These are phyloP conservation scores for Primulina eburnea DNA, from an alignment of 257 asterid genomes.

Conservation along the genomic window DNA sequence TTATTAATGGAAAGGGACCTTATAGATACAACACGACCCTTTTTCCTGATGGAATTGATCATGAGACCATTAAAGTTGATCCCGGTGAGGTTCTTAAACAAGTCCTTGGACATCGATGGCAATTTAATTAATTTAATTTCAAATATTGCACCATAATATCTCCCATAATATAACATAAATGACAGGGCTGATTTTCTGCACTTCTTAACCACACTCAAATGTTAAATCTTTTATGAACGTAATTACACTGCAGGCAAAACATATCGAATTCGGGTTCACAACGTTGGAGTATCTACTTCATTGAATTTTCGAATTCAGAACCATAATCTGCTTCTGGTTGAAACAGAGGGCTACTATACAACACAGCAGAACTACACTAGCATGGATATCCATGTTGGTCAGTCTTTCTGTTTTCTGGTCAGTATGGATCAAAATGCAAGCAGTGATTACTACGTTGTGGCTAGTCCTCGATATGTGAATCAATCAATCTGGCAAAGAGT, in stretches of 20 bases:
- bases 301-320: constrained; percentile 85
- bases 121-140: neutral
- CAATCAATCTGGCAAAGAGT: constrained; percentile 84
- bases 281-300: constrained; percentile 79
- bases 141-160: neutral
- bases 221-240: neutral
- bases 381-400: constrained; percentile 91
- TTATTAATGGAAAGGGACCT: constrained; percentile 96
- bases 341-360: constrained; percentile 89
- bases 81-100: constrained; percentile 52
- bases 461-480: constrained; percentile 90
- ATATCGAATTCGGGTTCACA: constrained; percentile 82
- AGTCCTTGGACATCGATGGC: constrained; percentile 10
- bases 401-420: constrained; percentile 74
- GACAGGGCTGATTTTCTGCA: neutral
- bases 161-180: neutral
- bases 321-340: constrained; percentile 82
- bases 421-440: constrained; percentile 96
- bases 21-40: constrained; percentile 70
- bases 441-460: constrained; percentile 89
- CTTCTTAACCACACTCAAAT: neutral
- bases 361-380: constrained; percentile 74
- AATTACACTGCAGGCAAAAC: constrained; percentile 64
- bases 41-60: constrained; percentile 80
- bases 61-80: constrained; percentile 76